Conservation (phyloP, 2,329 filamentous ascomycete genomes). For the Claviceps arundinis region DNA sequence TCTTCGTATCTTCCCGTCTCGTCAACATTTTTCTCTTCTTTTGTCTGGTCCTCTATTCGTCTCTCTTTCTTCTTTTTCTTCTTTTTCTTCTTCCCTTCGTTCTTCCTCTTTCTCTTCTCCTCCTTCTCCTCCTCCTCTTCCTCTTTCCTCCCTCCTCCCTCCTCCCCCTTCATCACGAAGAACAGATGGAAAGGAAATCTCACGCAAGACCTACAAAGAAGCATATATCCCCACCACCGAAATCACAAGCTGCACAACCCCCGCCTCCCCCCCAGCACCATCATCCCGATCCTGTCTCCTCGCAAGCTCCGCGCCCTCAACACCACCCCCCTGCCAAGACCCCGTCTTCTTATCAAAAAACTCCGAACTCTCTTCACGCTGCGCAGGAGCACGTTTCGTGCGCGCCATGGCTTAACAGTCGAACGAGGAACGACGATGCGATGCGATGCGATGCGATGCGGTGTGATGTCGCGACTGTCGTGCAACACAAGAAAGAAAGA, state of each 20-base stretch:
- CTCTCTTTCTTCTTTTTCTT: too few relatives aligned
- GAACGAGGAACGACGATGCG: not conserved
- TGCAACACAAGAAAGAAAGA: not conserved
- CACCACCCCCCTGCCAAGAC: slow-evolving; percentile 20
- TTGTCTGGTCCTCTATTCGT: too few relatives aligned
- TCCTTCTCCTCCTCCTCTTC: not conserved
- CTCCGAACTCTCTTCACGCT: slow-evolving; percentile 54
- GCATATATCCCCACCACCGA: slow-evolving; percentile 94
- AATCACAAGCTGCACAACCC: slow-evolving; percentile 62
- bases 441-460: not conserved
- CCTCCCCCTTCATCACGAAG: not conserved
- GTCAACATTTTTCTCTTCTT: too few relatives aligned
- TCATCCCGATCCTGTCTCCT: not conserved
- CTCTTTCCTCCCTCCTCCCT: not conserved
- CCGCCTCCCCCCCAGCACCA: slow-evolving; percentile 34
- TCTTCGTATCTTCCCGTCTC: not conserved
- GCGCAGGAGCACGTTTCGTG: slow-evolving; percentile 54
- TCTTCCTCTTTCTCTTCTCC: not conserved
- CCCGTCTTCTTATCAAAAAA: slow-evolving; percentile 39
- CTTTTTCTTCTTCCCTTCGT: too few relatives aligned
- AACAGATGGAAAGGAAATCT: not conserved
- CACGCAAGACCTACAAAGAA: slow-evolving; percentile 58
- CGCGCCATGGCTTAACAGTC: slow-evolving; percentile 44
- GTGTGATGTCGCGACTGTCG: not conserved
- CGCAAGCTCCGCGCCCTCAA: slow-evolving; percentile 15